Base-by-base conservation (phyloP, 2,329 filamentous ascomycete species). In the Tolypocladium ovalisporum region DNA sequence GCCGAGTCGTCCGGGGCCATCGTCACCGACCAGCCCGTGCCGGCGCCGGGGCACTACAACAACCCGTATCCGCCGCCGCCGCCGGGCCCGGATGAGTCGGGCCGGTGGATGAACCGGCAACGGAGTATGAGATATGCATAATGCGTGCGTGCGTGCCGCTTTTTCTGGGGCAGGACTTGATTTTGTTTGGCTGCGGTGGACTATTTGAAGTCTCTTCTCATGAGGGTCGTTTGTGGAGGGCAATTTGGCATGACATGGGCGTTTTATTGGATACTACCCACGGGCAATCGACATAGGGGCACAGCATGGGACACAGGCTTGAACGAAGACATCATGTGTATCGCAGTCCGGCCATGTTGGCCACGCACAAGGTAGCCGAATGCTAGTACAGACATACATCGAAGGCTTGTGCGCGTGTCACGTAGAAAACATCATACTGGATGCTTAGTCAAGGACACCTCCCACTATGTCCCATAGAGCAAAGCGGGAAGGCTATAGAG, bases 101-200 rank as follows among this genome's bases (percentile, higher is more conserved):
- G 37, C 15, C 61, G 62, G 52, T 64, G 60, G 61, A 53, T 44
- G 57, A 42, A 56, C 40, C 62, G 65, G 8, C 60, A 58, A 35
- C 64, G 62, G 37, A 67, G 65, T 56, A 65, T 65, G 65, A 65
- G 68, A 61, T 70, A 70, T 58, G 68, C 68, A 58, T 70, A 65
- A 58, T 55, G 47, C 3, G 19, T 27, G n/a, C 4, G 17, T n/a
- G 24, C 37, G 22, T 22, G 17, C 24, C 32, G 37, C 4, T 10
- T 51, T 15, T 15, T 29, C 7, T 7, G 24, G 24, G 24, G 15
- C 17, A 49, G 44, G 19, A 7, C 13, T 13, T 40, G 37, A 27
- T 47, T 44, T 54, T 24, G 1, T 51, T 17, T 51, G 51, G 39
- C 6, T 39, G 8, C 5, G 12, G 32, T 39, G 42, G n/a, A 22